Conservation (phyloP, 805 yeast genomes). For the Cyberlindnera subsufficiens region DNA sequence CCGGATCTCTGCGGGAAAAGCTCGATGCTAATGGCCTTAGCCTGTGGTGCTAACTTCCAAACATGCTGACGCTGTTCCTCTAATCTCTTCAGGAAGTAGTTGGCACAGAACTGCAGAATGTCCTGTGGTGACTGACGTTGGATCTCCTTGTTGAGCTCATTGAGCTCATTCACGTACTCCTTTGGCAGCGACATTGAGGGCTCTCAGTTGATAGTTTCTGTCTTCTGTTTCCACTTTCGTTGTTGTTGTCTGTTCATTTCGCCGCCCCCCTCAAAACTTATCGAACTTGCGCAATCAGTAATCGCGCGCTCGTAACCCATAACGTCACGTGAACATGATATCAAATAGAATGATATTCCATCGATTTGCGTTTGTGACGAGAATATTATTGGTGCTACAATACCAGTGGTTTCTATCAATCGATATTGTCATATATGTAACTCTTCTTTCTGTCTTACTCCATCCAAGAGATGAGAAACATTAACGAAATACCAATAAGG, state of each 20-base stretch:
- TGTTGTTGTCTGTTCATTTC: too few relatives aligned
- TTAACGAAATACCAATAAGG: constrained; percentile 48
- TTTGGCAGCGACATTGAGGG: constrained; percentile 29
- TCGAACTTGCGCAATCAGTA: too few relatives aligned
- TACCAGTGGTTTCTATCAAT: too few relatives aligned
- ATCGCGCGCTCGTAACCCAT: too few relatives aligned
- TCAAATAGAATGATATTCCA: too few relatives aligned
- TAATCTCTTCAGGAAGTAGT: constrained; percentile 59
- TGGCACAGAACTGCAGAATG: constrained; percentile 68
- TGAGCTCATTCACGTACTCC: constrained; percentile 47
- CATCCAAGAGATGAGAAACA: constrained; percentile 37
- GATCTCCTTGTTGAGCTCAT: constrained; percentile 55
- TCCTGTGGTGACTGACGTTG: constrained; percentile 55
- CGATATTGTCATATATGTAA: too few relatives aligned
- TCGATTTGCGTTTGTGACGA: too few relatives aligned
- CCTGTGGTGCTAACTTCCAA: constrained; percentile 45
- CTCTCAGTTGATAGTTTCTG: too few relatives aligned
- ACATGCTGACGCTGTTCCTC: constrained; percentile 51
- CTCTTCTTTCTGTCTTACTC: constrained; percentile 8
- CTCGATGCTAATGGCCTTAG: constrained; percentile 44
- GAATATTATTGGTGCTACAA: too few relatives aligned
- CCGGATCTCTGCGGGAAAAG: constrained; percentile 32
- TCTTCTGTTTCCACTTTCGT: too few relatives aligned
- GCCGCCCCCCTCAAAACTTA: too few relatives aligned
- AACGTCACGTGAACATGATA: too few relatives aligned